Base-by-base conservation (phyloP, 2,329 filamentous ascomycete genomes). In the Xylaria sp. region DNA sequence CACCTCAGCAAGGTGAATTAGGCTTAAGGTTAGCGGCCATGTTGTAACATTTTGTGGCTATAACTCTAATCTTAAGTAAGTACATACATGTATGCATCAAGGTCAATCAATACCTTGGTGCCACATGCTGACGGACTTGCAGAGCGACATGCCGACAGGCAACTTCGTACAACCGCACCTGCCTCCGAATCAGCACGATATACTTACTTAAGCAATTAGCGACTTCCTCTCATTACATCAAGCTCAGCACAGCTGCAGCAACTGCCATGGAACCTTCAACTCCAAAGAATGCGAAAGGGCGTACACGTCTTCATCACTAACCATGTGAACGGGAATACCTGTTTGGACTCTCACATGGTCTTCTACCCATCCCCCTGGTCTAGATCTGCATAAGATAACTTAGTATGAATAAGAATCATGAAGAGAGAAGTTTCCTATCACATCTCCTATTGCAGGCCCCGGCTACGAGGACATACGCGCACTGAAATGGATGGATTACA, bases 321-420 rank as follows among this genome's bases (percentile, higher is more conserved):
- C 20, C 37, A 55, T 15, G 54, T 60, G 56, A 60, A 18, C 9
- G 50, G 60, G 1, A 37, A 23, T n/a, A 55, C 2, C 10, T 60
- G 50, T 18, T 5, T 48, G 2, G n/a, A 37, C 20, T 66, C 55
- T 44, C 6, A 12, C 9, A 50, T 2, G 20, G 18, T 56, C 39
- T 66, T 66, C 18, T 5, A 56, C 9, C 23, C 56, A 23, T 7
- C 28, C 1, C 1, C 13, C 10, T 3, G 20, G 37, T 28, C 20
- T 66, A 13, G 23, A 6, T 9, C 20, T 18, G 9, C 64, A 56
- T 31, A 48, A n/a, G 39, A 28, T 6, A 25, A 25, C 23, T 25
- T 25, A 25, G 23, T 7, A 31, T 39, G 5, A 15, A 56, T 15
- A 48, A 15, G 20, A 62, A 50, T 1, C 64, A 25, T 12, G 12